Percentiles rank a stretch among this genome's conserved stretches.
phyloP scores from a whole-genome alignment of 2,329 filamentous ascomycete genomes.

The Dactylellina sp. region DNA sequence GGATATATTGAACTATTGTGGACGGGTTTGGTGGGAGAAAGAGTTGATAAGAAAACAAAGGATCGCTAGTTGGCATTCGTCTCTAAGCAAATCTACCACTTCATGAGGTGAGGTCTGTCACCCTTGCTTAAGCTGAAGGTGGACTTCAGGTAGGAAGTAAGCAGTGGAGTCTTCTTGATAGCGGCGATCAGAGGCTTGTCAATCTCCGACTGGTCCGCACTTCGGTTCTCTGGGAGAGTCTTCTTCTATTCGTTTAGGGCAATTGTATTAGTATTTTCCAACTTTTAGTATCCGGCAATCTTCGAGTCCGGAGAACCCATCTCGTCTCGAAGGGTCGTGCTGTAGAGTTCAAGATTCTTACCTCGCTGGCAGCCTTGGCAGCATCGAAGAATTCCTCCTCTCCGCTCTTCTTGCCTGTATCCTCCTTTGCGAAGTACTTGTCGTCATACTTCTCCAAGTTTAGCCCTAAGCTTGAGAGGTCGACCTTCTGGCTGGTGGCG shows the following conservation, averaged over 20 bases:
- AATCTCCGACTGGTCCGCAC: slow-evolving; percentile 96
- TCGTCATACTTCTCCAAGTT: slow-evolving; percentile 81
- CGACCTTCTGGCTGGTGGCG: slow-evolving; percentile 86
- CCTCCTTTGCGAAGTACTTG: slow-evolving; percentile 98
- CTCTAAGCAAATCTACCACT: slow-evolving; percentile 77
- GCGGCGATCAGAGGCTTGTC: slow-evolving; percentile 94
- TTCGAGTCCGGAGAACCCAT: background rate
- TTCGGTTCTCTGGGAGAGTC: slow-evolving; percentile 89
- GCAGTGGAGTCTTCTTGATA: slow-evolving; percentile 98
- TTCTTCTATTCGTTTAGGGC: slow-evolving; percentile 79
- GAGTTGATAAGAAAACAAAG: slow-evolving; percentile 47
- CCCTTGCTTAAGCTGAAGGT: slow-evolving; percentile 99
- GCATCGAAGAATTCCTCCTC: slow-evolving; percentile 99
- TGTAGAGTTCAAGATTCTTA: slow-evolving; percentile 20
- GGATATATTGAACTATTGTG: slow-evolving; percentile 57
- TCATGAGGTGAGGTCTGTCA: slow-evolving; percentile 99
- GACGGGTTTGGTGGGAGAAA: slow-evolving; percentile 26
- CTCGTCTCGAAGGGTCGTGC: background rate
- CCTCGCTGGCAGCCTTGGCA: slow-evolving; percentile 70
- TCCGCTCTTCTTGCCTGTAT: slow-evolving; percentile 89
- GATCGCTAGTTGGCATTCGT: slow-evolving; percentile 55
- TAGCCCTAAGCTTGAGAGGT: slow-evolving; percentile 85
- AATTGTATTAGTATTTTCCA: slow-evolving; percentile 63
- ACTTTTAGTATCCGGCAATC: background rate
- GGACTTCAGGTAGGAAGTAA: slow-evolving; percentile 91